Conservation (phyloP, 495 filamentous ascomycete species). For the Massariosphaeria phaeospora region DNA sequence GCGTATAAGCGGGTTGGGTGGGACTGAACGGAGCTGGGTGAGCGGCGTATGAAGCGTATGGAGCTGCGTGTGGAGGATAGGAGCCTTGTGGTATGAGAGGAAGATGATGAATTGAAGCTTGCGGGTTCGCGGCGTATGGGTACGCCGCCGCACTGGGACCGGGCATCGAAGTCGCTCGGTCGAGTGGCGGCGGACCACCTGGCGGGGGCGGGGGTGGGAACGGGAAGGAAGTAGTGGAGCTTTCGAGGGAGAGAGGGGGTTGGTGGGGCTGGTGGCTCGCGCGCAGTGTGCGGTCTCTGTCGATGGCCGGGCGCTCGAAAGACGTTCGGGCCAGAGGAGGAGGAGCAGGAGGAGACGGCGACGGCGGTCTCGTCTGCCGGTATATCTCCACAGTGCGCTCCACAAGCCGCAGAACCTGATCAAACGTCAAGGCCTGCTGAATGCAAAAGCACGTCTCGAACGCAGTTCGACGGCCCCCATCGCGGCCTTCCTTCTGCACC, state of each 20-base stretch:
- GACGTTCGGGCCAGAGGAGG: not conserved
- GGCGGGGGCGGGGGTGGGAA: conserved; percentile 6
- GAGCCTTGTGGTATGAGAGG: not conserved
- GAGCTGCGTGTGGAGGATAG: not conserved
- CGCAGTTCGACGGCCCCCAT: conserved; percentile 20
- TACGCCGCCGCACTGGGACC: not conserved
- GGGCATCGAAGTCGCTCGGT: conserved; percentile 8
- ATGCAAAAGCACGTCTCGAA: conserved; percentile 30
- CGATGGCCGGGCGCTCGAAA: not conserved
- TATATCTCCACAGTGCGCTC: conserved; percentile 30
- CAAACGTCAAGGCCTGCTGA: conserved; percentile 21
- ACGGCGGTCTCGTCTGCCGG: conserved; percentile 5
- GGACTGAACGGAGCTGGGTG: not conserved
- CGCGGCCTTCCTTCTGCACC: conserved; percentile 16
- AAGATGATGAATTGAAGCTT: not conserved
- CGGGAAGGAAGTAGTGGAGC: conserved; percentile 2
- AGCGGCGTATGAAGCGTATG: not conserved
- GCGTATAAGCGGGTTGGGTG: not conserved
- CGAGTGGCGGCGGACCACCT: conserved; percentile 8
- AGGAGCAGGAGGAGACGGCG: conserved; percentile 1
- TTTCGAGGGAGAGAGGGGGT: not conserved
- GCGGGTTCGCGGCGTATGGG: not conserved
- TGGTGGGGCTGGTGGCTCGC: conserved; percentile 1
- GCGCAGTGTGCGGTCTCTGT: not conserved
- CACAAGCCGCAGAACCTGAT: conserved; percentile 27